Conservation (phyloP, 208 protist genomes). For the Giardia duodenalis region DNA sequence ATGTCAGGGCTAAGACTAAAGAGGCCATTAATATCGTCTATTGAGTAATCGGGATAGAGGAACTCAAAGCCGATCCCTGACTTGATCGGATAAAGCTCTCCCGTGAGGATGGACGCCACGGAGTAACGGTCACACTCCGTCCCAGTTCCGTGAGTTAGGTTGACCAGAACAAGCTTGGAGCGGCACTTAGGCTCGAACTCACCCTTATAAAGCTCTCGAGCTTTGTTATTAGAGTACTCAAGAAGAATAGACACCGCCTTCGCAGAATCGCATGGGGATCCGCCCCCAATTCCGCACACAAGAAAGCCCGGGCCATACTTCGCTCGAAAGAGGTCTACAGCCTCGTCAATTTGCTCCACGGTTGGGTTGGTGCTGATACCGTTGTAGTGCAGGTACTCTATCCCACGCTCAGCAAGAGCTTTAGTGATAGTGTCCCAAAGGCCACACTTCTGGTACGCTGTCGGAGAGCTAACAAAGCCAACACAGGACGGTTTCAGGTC, state of each 20-base stretch:
- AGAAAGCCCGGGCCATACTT: slow-evolving; percentile 15
- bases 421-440: slow-evolving; percentile 21
- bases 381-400: slow-evolving; percentile 33
- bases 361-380: slow-evolving; percentile 36
- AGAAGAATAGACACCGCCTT: slow-evolving; percentile 35
- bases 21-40: slow-evolving; percentile 31
- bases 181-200: slow-evolving; percentile 27
- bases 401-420: neutral
- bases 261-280: slow-evolving; percentile 32
- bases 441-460: slow-evolving; percentile 29
- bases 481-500: slow-evolving; percentile 11
- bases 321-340: slow-evolving; percentile 1
- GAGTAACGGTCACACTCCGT: slow-evolving; percentile 38
- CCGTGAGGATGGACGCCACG: slow-evolving; percentile 32
- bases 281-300: slow-evolving; percentile 33
- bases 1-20: neutral
- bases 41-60: slow-evolving; percentile 38
- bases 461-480: slow-evolving; percentile 32
- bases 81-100: slow-evolving; percentile 29
- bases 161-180: slow-evolving; percentile 34
- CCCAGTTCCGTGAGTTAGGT: slow-evolving; percentile 39
- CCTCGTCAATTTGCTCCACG: slow-evolving; percentile 11
- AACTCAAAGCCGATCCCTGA: neutral
- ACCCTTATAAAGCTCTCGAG: neutral
- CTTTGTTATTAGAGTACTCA: slow-evolving; percentile 11